Percentiles rank a stretch among this genome's conserved stretches.
Conservation (phyloP, 148 eudicot species). For the Mesembryanthemum crystallinum region DNA sequence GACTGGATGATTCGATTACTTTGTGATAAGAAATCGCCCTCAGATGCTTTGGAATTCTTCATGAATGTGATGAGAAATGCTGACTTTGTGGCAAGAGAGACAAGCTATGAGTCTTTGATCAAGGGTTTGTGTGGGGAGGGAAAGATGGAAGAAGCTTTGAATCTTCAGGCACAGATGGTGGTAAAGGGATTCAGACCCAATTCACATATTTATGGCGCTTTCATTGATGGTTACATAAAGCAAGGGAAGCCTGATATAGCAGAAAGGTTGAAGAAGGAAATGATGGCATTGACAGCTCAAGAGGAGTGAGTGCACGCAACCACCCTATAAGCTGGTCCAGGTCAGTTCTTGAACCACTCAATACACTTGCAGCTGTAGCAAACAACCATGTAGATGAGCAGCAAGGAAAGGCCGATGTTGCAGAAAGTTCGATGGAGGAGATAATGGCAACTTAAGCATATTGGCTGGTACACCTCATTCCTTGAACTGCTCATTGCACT, state of each 20-base stretch:
- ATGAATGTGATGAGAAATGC: constrained; percentile 34
- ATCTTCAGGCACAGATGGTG: constrained; percentile 78
- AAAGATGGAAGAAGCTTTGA: constrained; percentile 54
- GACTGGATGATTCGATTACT: constrained; percentile 48
- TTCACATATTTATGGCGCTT: constrained; percentile 46
- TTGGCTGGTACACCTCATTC: neutral
- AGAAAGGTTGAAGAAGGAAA: constrained; percentile 50
- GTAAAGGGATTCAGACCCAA: constrained; percentile 61
- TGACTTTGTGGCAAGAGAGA: constrained; percentile 38
- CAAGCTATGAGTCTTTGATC: constrained; percentile 52
- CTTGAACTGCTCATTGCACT: neutral
- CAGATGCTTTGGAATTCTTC: constrained; percentile 50
- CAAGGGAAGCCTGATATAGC: constrained; percentile 56
- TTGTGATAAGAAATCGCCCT: constrained; percentile 38
- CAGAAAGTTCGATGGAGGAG: constrained; percentile 50
- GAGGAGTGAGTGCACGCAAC: neutral
- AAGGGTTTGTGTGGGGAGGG: constrained; percentile 62
- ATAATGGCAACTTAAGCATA: constrained; percentile 29
- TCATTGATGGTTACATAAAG: constrained; percentile 55
- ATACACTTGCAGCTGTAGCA: no score
- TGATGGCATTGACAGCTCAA: constrained; percentile 29
- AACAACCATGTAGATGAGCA: neutral
- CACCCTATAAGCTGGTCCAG: neutral
- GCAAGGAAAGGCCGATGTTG: constrained; percentile 54
- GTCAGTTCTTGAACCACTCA: no score